Evolutionary conservation across 1,284 basidiomycete species (phyloP), one percentile per base, ranked within the genome.

Genomic region (Chiua sp.): DNA sequence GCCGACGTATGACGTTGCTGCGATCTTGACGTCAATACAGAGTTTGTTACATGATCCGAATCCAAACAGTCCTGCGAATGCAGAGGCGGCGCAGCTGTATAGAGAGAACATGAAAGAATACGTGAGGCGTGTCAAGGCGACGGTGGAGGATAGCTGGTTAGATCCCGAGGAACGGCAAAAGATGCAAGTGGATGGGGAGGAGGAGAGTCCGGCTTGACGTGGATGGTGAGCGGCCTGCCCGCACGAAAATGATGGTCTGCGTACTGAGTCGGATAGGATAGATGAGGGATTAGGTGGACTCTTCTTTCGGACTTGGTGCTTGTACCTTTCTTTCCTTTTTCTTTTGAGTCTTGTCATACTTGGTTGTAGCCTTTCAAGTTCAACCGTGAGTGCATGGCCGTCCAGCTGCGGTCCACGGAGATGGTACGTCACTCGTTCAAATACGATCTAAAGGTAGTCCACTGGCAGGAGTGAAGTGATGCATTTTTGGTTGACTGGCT

Each of bases 81-180:
- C 96, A 2, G 97, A 99, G 79, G 97, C 97, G 0, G 97, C 97
- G 3, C 93, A 94, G 74, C 77, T 98, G 63, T 99, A 98, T 73
- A 81, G 96, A 59, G 97, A 99, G 76, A 98, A 98, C 73, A 96
- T 98, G 91, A 98, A 98, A 80, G 96, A 98, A 80, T 98, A 98
- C 73, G 92, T 98, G 35, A 81, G 95, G 60, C 79, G 94, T 59
- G 96, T 98, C 51, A 94, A 96, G 78, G 89, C 90, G 58, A 95
- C 93, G 1, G 94, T 96, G 30, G 93, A 96, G 76, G 90, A 93
- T 74, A 93, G 90, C 62, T 96, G 94, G 94, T 77, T 96, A 59
- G 94, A 96, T 75, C 87, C 89, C 0, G 90, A 90, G 52, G 90
- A 92, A 68, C 84, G 83, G 66, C 79, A 80, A 57, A 80, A 79